Percentiles rank a stretch among this genome's conserved stretches.
phyloP scores from a whole-genome alignment of 805 yeast species.

The Kuraishia molischiana region DNA sequence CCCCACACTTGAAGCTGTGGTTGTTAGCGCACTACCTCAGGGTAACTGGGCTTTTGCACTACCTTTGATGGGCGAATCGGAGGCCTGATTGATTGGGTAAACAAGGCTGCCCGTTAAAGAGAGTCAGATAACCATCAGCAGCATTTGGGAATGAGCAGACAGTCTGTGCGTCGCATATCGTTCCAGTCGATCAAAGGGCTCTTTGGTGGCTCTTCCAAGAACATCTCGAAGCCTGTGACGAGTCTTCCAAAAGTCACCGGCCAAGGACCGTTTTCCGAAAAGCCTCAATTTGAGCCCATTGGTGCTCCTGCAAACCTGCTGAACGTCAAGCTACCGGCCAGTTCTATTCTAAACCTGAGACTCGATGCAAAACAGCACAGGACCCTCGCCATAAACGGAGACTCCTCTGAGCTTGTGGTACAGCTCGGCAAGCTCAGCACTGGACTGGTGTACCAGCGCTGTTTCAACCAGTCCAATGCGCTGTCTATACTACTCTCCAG shows the following conservation, averaged over 20 bases:
- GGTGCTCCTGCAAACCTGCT: constrained; percentile 29
- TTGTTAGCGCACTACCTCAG: too few relatives aligned
- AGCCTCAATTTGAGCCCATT: constrained; percentile 29
- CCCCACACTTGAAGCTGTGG: too few relatives aligned
- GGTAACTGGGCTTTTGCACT: too few relatives aligned
- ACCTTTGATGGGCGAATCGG: too few relatives aligned
- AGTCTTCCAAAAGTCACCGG: constrained; percentile 29
- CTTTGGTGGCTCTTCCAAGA: neutral
- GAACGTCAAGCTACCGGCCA: constrained; percentile 32
- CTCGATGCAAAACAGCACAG: constrained; percentile 26
- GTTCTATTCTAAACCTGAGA: constrained; percentile 25
- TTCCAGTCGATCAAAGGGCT: neutral
- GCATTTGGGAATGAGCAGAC: too few relatives aligned
- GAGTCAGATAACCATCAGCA: too few relatives aligned
- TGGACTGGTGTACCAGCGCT: constrained; percentile 21
- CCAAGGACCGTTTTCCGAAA: constrained; percentile 33
- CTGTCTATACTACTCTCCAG: constrained; percentile 24
- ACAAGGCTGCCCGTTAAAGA: too few relatives aligned
- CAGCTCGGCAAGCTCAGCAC: constrained; percentile 14
- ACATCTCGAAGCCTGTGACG: neutral
- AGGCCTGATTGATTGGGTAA: too few relatives aligned
- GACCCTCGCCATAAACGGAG: constrained; percentile 35
- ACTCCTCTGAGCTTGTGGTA: constrained; percentile 18
- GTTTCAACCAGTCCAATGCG: constrained; percentile 17
- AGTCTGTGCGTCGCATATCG: neutral